A percentile compares a stretch with the other conserved stretches of the same genome.
Evolutionary conservation across 805 yeast genomes (phyloP).

Genomic region (Barnettozyma sucrosica): DNA sequence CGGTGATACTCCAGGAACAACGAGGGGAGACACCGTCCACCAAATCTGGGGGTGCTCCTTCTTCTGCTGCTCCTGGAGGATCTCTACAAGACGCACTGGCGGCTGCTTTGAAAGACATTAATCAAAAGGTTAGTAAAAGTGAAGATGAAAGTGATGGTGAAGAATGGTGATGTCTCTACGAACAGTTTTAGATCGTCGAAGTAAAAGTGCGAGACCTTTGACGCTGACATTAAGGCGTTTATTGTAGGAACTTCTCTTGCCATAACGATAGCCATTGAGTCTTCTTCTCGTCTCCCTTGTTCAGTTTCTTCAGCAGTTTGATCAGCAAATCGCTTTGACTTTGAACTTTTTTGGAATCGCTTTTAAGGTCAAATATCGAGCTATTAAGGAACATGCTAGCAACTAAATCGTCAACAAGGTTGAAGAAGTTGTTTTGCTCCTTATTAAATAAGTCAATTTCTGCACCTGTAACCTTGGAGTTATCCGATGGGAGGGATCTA

Average conservation of each 20-base stretch:
- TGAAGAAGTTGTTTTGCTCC: constrained; percentile 38
- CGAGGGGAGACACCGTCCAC: constrained; percentile 49
- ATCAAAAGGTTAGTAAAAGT: constrained; percentile 71
- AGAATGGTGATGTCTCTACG: constrained; percentile 47
- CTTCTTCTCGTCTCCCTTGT: constrained; percentile 45
- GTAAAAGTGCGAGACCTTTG: not conserved
- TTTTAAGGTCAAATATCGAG: constrained; percentile 22
- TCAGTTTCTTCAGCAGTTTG: constrained; percentile 35
- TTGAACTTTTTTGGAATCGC: constrained; percentile 29
- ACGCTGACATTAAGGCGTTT: not conserved
- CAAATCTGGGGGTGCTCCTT: constrained; percentile 30
- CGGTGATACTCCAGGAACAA: constrained; percentile 65
- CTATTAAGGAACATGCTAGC: constrained; percentile 44
- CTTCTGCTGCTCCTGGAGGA: constrained; percentile 41
- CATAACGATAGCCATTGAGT: constrained; percentile 55
- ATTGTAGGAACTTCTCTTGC: constrained; percentile 35
- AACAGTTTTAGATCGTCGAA: not conserved
- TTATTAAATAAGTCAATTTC: constrained; percentile 42
- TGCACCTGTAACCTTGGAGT: constrained; percentile 32
- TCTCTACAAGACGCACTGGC: constrained; percentile 82
- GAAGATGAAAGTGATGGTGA: constrained; percentile 81
- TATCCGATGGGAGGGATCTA: constrained; percentile 46
- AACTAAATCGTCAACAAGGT: constrained; percentile 50
- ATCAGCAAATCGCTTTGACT: constrained; percentile 16
- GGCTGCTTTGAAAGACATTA: constrained; percentile 77